Percentiles rank a stretch among this genome's conserved stretches.
Evolutionary conservation across 2,329 filamentous ascomycete species (phyloP).

Genomic region (Neonectria punicea): DNA sequence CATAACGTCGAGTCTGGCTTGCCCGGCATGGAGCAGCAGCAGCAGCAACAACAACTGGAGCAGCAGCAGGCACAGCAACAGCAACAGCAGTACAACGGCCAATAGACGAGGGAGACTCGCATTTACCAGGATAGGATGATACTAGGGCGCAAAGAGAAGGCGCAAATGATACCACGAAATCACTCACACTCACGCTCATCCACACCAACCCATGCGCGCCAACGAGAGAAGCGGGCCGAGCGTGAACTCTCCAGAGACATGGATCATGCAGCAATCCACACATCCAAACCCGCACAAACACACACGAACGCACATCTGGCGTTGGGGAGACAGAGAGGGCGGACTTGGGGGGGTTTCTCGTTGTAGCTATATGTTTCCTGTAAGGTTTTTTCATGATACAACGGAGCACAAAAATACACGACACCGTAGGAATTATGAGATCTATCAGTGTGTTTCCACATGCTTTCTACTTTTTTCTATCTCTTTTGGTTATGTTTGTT

Average conservation of each 20-base stretch:
- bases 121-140: constrained; percentile 43
- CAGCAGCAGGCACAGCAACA: constrained; percentile 47
- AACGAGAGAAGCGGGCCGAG: constrained; percentile 11
- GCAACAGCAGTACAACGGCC: constrained; percentile 48
- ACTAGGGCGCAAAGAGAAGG: constrained; percentile 32
- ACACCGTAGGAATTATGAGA: constrained; percentile 28
- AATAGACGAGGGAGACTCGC: constrained; percentile 47
- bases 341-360: constrained; percentile 26
- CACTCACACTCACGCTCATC: constrained; percentile 36
- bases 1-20: constrained; percentile 82
- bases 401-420: constrained; percentile 43
- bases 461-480: constrained; percentile 1
- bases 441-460: not conserved
- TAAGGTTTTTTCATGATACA: constrained; percentile 32
- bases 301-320: constrained; percentile 42
- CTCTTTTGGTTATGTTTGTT: not conserved
- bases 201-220: constrained; percentile 10
- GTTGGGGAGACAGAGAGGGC: constrained; percentile 44
- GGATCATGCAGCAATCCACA: constrained; percentile 25
- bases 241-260: constrained; percentile 26
- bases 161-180: constrained; percentile 52
- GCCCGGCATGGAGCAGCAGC: constrained; percentile 51
- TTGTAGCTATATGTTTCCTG: constrained; percentile 34
- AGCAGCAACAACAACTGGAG: not conserved
- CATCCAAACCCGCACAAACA: constrained; percentile 28